Evolutionary conservation across 176 grass and related monocot species (phyloP), one percentile per base, ranked within the genome.

Genomic region (Oryza coarctata): DNA sequence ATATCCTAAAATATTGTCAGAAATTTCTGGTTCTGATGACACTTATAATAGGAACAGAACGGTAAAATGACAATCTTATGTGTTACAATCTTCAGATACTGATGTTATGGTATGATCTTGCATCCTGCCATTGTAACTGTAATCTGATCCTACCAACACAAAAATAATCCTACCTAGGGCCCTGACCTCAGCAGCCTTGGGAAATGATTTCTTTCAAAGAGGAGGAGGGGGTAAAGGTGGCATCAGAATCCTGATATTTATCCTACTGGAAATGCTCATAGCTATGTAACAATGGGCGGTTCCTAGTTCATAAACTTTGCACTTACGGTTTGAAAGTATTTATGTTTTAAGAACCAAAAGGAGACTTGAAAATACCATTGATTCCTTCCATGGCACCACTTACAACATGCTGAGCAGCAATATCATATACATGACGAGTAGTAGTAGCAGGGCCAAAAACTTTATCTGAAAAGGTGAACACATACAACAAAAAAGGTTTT

Each of bases 381-480:
- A 98, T 94, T 94, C 95, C 95, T 90, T 93, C 88, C 95, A 98
- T 98, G 82, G 95, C 86, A 88, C 95, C 92, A 80, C 86, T 91
- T 76, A 98, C 92, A 88, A 98, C 90, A 87, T 94, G 95, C 79
- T 94, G 95, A 84, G 95, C 90, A 68, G 92, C 76, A 84, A 94
- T 63, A 89, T 98, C 95, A 64, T 98, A 98, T 52, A 98, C 92
- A 23, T 89, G 87, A 15, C 95, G 92, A 77, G 95, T 98, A 50
- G 92, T 94, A 61, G 90, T 98, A 75, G 95, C 95, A 71, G 95
- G 95, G 10, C 95, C 95, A 89, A 98, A 98, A 77, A 98, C 95
- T 89, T 89, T 98, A 88, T 98, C 95, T 98, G 87, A 34, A 78
- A 60, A 84, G 52, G 28, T 60, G 58, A 79, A 49, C 31, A 69